Conservation (phyloP, 495 filamentous ascomycete species). For the Evernia prunastri region DNA sequence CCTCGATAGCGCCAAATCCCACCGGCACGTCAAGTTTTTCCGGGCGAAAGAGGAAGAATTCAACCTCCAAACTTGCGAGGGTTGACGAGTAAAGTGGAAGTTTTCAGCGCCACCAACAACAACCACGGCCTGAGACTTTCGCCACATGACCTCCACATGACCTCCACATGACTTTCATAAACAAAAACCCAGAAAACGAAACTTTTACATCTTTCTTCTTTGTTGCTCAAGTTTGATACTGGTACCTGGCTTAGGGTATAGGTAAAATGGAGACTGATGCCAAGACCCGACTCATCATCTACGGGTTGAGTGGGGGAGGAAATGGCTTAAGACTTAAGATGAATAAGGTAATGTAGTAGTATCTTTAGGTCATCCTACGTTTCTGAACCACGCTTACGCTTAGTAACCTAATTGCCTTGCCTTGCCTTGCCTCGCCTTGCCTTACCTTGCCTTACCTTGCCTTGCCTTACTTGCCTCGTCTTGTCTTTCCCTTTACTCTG, state of each 20-base stretch:
- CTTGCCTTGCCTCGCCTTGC: neutral
- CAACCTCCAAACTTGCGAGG: neutral
- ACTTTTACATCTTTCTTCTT: too few relatives aligned
- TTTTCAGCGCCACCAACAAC: neutral
- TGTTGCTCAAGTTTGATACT: neutral
- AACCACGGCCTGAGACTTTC: neutral
- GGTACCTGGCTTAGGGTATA: neutral
- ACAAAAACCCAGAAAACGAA: too few relatives aligned
- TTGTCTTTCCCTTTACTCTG: neutral
- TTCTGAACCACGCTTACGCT: neutral
- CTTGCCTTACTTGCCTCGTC: neutral
- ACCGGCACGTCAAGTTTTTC: neutral
- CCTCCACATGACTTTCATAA: neutral
- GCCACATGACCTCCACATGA: neutral
- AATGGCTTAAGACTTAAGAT: neutral
- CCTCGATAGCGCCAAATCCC: neutral
- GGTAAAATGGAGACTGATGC: neutral
- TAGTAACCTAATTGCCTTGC: too few relatives aligned
- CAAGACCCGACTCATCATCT: neutral
- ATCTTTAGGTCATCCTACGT: neutral
- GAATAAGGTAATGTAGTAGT: neutral
- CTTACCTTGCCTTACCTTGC: neutral
- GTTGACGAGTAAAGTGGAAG: too few relatives aligned
- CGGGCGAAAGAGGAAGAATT: constrained; percentile 5
- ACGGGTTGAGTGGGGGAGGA: neutral